Evolutionary conservation across 768 basidiomycete genomes (phyloP).

Genomic region (Amanita polypyramis): DNA sequence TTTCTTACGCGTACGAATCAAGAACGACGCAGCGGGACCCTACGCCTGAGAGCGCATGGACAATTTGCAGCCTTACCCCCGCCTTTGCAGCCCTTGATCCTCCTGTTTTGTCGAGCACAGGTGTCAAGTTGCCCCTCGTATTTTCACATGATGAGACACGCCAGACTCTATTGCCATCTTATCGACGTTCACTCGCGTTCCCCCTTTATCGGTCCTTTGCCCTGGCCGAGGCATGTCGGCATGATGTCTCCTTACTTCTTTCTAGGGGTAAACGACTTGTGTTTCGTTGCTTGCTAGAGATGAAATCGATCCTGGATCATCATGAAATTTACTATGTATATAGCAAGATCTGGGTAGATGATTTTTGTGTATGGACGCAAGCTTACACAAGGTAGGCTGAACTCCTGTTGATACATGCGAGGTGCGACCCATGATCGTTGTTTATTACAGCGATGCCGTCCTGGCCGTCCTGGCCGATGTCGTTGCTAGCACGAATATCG

Average conservation of each 20-base stretch:
- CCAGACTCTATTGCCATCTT: constrained; percentile 47
- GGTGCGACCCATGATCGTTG: background rate
- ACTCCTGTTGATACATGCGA: background rate
- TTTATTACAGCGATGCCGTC: constrained; percentile 41
- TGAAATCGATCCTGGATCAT: constrained; percentile 66
- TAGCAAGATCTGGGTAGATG: constrained; percentile 79
- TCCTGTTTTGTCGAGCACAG: constrained; percentile 31
- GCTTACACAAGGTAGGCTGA: constrained; percentile 45
- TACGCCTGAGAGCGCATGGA: constrained; percentile 88
- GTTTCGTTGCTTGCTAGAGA: constrained; percentile 56
- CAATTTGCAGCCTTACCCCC: constrained; percentile 59
- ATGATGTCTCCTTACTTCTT: constrained; percentile 52
- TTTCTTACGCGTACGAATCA: constrained; percentile 74
- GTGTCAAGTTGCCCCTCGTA: constrained; percentile 11
- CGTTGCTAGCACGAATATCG: constrained; percentile 30
- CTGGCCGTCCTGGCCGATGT: constrained; percentile 34
- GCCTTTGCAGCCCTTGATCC: constrained; percentile 80
- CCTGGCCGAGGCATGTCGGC: constrained; percentile 57
- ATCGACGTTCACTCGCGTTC: constrained; percentile 66
- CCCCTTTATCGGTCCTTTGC: constrained; percentile 74
- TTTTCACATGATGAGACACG: constrained; percentile 38
- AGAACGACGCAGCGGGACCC: constrained; percentile 71
- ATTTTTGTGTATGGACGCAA: constrained; percentile 77
- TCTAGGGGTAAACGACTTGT: constrained; percentile 50
- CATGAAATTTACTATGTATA: constrained; percentile 88